Conservation (phyloP, 371 early-diverging fungal genomes). For the Dentiscutata heterogama region DNA sequence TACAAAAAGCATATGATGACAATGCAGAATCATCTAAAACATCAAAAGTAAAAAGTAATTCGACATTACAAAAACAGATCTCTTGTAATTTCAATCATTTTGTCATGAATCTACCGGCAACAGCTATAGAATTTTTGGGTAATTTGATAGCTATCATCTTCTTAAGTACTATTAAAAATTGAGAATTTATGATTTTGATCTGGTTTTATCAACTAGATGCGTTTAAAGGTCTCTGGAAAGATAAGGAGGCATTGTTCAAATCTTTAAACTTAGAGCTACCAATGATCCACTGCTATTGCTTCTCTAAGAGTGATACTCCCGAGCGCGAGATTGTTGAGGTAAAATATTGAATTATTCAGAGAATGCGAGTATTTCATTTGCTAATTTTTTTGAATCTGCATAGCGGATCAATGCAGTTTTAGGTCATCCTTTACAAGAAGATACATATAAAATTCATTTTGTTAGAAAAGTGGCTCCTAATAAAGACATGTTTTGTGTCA, state of each 20-base stretch:
- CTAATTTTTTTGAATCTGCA: not conserved
- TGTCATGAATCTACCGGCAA: slow-evolving; percentile 98
- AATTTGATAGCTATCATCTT: slow-evolving; percentile 13
- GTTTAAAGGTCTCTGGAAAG: slow-evolving; percentile 76
- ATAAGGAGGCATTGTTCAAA: slow-evolving; percentile 57
- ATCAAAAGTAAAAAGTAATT: slow-evolving; percentile 8
- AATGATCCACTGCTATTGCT: slow-evolving; percentile 94
- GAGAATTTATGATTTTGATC: not conserved
- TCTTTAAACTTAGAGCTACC: slow-evolving; percentile 69
- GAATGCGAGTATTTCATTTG: not conserved
- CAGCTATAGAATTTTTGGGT: slow-evolving; percentile 95
- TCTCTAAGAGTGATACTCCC: slow-evolving; percentile 84
- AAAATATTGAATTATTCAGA: slow-evolving; percentile 12
- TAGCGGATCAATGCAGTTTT: slow-evolving; percentile 67
- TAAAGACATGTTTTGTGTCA: slow-evolving; percentile 97
- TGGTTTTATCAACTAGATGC: slow-evolving; percentile 59
- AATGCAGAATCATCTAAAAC: not conserved
- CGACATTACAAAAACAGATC: slow-evolving; percentile 14
- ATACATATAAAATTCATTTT: slow-evolving; percentile 66
- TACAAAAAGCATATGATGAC: slow-evolving; percentile 45
- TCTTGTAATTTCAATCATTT: slow-evolving; percentile 92
- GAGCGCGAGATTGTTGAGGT: slow-evolving; percentile 77
- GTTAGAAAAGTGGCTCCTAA: slow-evolving; percentile 97
- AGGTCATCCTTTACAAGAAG: slow-evolving; percentile 59
- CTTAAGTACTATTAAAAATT: not conserved